Conservation (phyloP, 805 yeast species). For the Wickerhamomyces strasburgensis region DNA sequence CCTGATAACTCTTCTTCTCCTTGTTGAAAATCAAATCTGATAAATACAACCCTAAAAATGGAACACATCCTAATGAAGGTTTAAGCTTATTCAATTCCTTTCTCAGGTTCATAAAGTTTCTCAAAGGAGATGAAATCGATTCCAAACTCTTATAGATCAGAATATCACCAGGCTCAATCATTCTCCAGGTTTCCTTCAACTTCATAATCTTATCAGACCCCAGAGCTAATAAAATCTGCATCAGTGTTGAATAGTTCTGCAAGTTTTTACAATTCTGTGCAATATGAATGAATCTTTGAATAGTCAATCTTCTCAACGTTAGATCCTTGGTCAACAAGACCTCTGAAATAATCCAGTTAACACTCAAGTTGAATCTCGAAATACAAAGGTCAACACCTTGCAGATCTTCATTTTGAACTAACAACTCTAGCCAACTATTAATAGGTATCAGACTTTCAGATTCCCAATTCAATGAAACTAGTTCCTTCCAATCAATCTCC, state of each 20-base stretch:
- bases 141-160: slow-evolving; percentile 63
- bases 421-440: slow-evolving; percentile 77
- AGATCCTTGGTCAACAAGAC: slow-evolving; percentile 62
- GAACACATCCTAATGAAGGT: slow-evolving; percentile 74
- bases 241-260: slow-evolving; percentile 82
- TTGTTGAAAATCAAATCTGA: slow-evolving; percentile 75
- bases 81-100: slow-evolving; percentile 53
- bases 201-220: slow-evolving; percentile 58
- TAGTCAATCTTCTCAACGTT: slow-evolving; percentile 56
- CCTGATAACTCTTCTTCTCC: slow-evolving; percentile 30
- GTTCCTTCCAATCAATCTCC: slow-evolving; percentile 90
- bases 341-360: slow-evolving; percentile 90
- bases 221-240: slow-evolving; percentile 82
- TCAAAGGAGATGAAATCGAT: slow-evolving; percentile 65
- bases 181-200: slow-evolving; percentile 68
- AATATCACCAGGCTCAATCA: slow-evolving; percentile 67
- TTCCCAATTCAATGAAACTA: slow-evolving; percentile 73
- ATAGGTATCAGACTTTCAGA: slow-evolving; percentile 55
- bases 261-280: slow-evolving; percentile 67
- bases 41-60: slow-evolving; percentile 82
- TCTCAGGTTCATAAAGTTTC: slow-evolving; percentile 67
- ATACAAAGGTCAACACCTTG: slow-evolving; percentile 82
- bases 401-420: slow-evolving; percentile 49
- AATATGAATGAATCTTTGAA: slow-evolving; percentile 83
- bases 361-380: slow-evolving; percentile 81